phyloP scores from a whole-genome alignment of 2,329 filamentous ascomycete genomes.

The Clarireedia homoeocarpa region DNA sequence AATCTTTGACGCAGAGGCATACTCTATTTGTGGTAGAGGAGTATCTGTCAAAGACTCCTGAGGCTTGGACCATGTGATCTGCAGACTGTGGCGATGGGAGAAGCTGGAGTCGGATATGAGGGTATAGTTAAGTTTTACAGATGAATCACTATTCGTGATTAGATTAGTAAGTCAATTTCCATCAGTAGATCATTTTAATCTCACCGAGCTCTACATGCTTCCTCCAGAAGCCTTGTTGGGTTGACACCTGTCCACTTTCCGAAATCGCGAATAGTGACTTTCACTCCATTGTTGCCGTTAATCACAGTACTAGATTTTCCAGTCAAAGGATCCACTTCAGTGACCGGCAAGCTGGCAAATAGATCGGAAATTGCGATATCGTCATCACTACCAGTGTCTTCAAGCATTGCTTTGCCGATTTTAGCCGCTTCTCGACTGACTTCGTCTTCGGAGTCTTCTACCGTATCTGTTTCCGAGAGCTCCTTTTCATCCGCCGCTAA shows the following conservation, averaged over 20 bases:
- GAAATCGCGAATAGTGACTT: constrained; percentile 69
- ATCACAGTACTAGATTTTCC: constrained; percentile 52
- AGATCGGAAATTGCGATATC: constrained; percentile 48
- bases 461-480: constrained; percentile 19
- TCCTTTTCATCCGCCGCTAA: constrained; percentile 19
- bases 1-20: constrained; percentile 35
- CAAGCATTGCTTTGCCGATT: constrained; percentile 51
- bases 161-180: neutral
- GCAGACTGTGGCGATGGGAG: constrained; percentile 66
- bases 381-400: constrained; percentile 42
- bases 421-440: constrained; percentile 49
- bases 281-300: constrained; percentile 43
- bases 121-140: constrained; percentile 58
- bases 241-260: constrained; percentile 72
- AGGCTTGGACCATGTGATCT: constrained; percentile 70
- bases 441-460: constrained; percentile 36
- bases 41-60: constrained; percentile 44
- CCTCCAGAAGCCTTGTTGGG: constrained; percentile 71
- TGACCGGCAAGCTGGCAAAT: constrained; percentile 53
- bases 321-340: constrained; percentile 48
- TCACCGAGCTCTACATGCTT: constrained; percentile 75
- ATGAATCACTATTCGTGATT: constrained; percentile 51
- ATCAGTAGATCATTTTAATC: constrained; percentile 8
- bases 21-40: constrained; percentile 25
- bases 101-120: constrained; percentile 67